Base-by-base conservation (phyloP, 2,329 filamentous ascomycete species). In the Xylaria hypoxylon region DNA sequence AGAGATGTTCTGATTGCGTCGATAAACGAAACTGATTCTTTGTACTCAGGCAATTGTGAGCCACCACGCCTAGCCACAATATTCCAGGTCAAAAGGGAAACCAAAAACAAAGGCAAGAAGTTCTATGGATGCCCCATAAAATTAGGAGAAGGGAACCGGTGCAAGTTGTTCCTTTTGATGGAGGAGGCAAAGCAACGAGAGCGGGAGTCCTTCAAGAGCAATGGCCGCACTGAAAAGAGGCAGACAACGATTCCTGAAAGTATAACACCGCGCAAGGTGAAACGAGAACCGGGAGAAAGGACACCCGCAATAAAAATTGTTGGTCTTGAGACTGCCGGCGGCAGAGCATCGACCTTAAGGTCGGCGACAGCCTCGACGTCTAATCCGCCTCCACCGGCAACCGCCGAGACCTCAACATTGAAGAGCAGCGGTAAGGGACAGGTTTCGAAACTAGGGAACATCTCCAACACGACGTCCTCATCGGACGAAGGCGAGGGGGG, bases 111-210 rank as follows among this genome's bases (percentile, higher is more conserved):
- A 55, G 85, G 85, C n/a, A 77, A 78, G 65, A 80, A 79, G 75
- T 86, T 88, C 76, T 87, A 85, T 65, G 82, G 80, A 2, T 89
- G 86, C 69, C 84, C 85, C 71, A 79, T 80, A 60, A 71, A 78
- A n/a, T 75, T 76, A 33, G 71, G 78, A n/a, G 68, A 71, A 57
- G 78, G 80, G 24, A 77, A 79, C 48, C 74, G 79, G 28, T 90
- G 87, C 71, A 79, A 79, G 0, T 87, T 89, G 76, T 89, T 88
- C 69, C 75, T 89, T 0, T 89, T 86, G 85, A 79, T 84, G 7
- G 81, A 86, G 15, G 82, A 87, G 48, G 87, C 87, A 0, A 76
- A 79, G 47, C 65, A 71, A 19, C 79, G 86, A 59, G 84, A 86
- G 73, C 75, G 79, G 56, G 74, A 74, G 13, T 80, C 81, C 10